Base-by-base conservation (phyloP, 139 green algal genomes). In the Chlamydomonas applanata region DNA sequence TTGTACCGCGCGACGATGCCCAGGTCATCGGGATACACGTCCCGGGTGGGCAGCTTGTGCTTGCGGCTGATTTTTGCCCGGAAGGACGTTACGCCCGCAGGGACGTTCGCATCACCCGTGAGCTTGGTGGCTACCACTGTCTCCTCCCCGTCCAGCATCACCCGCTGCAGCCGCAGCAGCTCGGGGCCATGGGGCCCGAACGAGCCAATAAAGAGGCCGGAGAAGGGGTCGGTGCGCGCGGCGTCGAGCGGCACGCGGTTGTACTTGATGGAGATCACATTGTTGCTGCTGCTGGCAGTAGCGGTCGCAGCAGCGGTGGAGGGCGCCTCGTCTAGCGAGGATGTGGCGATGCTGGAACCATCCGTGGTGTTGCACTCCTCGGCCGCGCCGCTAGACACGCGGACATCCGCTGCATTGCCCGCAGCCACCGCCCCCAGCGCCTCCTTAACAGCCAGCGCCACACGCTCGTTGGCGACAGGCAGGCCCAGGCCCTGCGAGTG, bases 171-270 rank as follows among this genome's bases (percentile, higher is more conserved):
- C 44, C 86, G 89, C n/a, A 98, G 77, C 44, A 95, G 63, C 84
- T 98, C 93, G 13, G 89, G 85, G 35, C 92, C 95, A 76, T 98
- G 92, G 1, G 89, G 86, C 1, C 94, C 94, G 79, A 97, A 98
- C 16, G 83, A 77, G 56, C 92, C 94, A 14, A 98, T 56, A 79
- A 92, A 98, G 7, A 96, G 60, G 14, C 88, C 93, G 29, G 59
- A 61, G 40, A 93, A 89, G 11, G 83, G 81, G 81, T 94, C 91
- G n/a, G 79, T 83, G 0, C 74, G 35, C 40, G 46, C 30, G 3
- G 61, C 25, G 36, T 83, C 72, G 2, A 69, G 65, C 27, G 70
- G 70, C 46, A 89, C 78, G 59, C 79, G 79, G 32, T 20, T 35
- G 76, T 86, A 86, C 56, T n/a, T 69, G 81, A 78, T 67, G 40